Evolutionary conservation across 73 alveolate species (phyloP), one percentile per base, ranked within the genome.

Genomic region (Paramecium caudatum): DNA sequence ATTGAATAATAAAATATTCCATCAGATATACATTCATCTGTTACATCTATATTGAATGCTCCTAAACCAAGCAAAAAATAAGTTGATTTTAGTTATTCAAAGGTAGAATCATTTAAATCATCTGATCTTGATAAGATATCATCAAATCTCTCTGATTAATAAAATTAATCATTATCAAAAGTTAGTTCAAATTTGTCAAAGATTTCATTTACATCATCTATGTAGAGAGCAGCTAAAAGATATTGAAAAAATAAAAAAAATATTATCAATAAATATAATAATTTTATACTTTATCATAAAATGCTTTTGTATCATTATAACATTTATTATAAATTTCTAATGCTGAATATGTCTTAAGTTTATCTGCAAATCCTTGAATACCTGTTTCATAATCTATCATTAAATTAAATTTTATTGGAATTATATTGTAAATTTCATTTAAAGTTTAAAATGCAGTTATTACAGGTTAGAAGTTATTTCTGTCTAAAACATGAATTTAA

Each of bases 311-410:
- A 55, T 55, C 30, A 55, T 15, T 19, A 12, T 55, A 6, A 5
- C 48, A 39, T 6, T 9, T 39, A 9, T 39, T 39, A 39, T 49
- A 49, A 3, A 55, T 23, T 27, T 55, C 30, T 55, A 27, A 37
- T 27, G 80, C 80, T 3, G 80, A 27, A 12, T 37, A 27, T 2
- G 43, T 55, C 3, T 55, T 55, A 19, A 55, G 37, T 23, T 27
- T 1, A 16, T 55, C 80, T 49, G 70, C 70, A 49, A 49, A 49
- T 49, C 70, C 70, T 49, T 32, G 25, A 3, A 49, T 49, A 16
- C 87, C 88, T 7, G 47, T 41, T 74, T 74, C 88, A 74, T 74
- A 74, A 1, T 74, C 88, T 16, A 74, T 45, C 88, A 74, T 74
- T 21, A 21, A 27, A 39, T 43, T 74, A 23, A 74, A 74, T 27